Evolutionary conservation across 495 filamentous ascomycete species (phyloP), one percentile per base, ranked within the genome.

Genomic region (Chaetomium fimeti): DNA sequence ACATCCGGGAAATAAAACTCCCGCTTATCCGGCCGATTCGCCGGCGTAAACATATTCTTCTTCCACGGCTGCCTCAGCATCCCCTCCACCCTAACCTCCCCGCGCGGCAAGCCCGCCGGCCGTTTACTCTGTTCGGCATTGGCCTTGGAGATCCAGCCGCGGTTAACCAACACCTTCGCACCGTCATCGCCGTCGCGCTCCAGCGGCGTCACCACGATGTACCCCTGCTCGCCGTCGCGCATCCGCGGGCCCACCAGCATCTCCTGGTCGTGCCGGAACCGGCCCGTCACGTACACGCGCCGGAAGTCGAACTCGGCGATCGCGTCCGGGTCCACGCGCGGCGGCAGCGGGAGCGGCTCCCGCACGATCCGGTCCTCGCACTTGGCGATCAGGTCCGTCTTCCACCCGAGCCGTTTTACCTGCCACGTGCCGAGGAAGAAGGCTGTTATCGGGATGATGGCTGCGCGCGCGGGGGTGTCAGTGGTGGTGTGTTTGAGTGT

Each of bases 1-100:
- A 98, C 89, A 75, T 97, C 95, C 1, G 94, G 93, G 67, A 98
- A 98, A 75, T 97, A 94, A 71, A 94, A 98, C 77, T 90, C 89
- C 58, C 86, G 86, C 63, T 82, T 83, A 65, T 93, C 88, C 0
- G 93, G 92, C 64, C 85, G 79, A 69, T 98, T 98, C 0, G 87
- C 87, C 0, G 94, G 94, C 62, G 94, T 98, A 71, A 98, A 98
- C 83, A 92, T 88, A 71, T 98, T 98, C 84, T 91, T 95, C 83
- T 92, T 90, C 88, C 91, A 95, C 32, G 95, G 93, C 79, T 92
- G 85, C 60, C 94, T 77, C 71, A 98, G 74, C 72, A 98, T 72
- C 5, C 94, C 94, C 72, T 95, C 86, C 2, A 98, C 86, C 8
- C 80, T 83, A 3, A 98, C 88, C 69, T 86, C 83, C 0, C 84